phyloP scores from a whole-genome alignment of 2,329 filamentous ascomycete genomes.

The Alternaria alternata region DNA sequence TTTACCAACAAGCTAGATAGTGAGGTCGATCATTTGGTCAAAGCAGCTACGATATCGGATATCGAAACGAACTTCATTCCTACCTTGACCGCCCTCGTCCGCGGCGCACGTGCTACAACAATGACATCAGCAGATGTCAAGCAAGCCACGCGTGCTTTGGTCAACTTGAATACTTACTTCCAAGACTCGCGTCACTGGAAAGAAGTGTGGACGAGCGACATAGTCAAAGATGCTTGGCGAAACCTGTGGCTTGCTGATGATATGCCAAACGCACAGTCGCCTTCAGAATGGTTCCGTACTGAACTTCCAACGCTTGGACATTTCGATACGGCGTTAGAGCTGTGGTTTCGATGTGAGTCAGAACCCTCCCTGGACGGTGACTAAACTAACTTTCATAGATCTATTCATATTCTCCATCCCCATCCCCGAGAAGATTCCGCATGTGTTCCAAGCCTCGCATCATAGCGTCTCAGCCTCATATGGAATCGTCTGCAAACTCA shows the following conservation, averaged over 20 bases:
- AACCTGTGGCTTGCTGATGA: conserved; percentile 57
- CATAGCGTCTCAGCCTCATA: conserved; percentile 69
- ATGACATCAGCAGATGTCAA: conserved; percentile 51
- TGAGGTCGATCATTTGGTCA: conserved; percentile 49
- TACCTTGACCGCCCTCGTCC: conserved; percentile 52
- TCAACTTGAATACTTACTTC: conserved; percentile 57
- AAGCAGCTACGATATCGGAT: conserved; percentile 46
- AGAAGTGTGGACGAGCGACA: conserved; percentile 57
- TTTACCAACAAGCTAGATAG: conserved; percentile 54
- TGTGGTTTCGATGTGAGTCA: conserved; percentile 56
- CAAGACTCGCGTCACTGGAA: conserved; percentile 56
- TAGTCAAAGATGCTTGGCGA: conserved; percentile 58
- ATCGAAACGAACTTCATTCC: conserved; percentile 53
- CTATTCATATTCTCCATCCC: conserved; percentile 66
- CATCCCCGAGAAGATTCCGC: conserved; percentile 64
- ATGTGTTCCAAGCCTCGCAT: conserved; percentile 70
- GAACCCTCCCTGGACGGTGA: background rate
- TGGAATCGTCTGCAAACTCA: conserved; percentile 69
- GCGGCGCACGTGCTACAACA: conserved; percentile 49
- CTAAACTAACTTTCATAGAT: conserved; percentile 36
- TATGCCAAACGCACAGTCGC: conserved; percentile 52
- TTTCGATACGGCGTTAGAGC: conserved; percentile 56
- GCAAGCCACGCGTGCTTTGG: conserved; percentile 52
- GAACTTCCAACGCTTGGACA: conserved; percentile 57
- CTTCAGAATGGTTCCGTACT: conserved; percentile 56